phyloP scores from a whole-genome alignment of 2,329 filamentous ascomycete genomes.

The Balansia obtecta region DNA sequence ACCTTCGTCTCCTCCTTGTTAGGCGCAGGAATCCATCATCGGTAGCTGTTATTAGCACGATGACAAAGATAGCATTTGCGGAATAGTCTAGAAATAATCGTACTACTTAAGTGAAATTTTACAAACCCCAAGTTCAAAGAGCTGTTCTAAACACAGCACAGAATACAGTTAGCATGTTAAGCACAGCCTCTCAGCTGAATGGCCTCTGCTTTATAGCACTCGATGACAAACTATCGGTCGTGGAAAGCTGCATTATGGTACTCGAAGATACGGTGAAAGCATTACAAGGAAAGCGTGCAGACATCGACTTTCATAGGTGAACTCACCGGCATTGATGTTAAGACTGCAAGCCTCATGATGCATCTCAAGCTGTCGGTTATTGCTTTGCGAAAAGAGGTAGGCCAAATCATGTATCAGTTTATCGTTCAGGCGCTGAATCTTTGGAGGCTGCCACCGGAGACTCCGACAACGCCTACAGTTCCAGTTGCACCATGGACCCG shows the following conservation, averaged over 20 bases:
- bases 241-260: not conserved
- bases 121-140: too few relatives aligned
- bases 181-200: too few relatives aligned
- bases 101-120: too few relatives aligned
- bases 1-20: too few relatives aligned
- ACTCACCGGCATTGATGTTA: not conserved
- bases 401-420: not conserved
- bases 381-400: not conserved
- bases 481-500: not conserved
- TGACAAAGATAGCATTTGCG: too few relatives aligned
- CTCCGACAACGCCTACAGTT: not conserved
- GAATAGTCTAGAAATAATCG: too few relatives aligned
- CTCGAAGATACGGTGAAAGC: not conserved
- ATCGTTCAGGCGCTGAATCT: too few relatives aligned
- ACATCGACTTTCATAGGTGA: not conserved
- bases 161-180: too few relatives aligned
- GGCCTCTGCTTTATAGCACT: not conserved
- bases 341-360: not conserved
- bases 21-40: too few relatives aligned
- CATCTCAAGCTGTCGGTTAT: not conserved
- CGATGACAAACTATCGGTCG: not conserved
- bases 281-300: not conserved
- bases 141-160: too few relatives aligned
- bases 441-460: not conserved
- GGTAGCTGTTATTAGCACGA: too few relatives aligned